phyloP scores from a whole-genome alignment of 2,329 filamentous ascomycete species.

The Apiospora saccharicola region DNA sequence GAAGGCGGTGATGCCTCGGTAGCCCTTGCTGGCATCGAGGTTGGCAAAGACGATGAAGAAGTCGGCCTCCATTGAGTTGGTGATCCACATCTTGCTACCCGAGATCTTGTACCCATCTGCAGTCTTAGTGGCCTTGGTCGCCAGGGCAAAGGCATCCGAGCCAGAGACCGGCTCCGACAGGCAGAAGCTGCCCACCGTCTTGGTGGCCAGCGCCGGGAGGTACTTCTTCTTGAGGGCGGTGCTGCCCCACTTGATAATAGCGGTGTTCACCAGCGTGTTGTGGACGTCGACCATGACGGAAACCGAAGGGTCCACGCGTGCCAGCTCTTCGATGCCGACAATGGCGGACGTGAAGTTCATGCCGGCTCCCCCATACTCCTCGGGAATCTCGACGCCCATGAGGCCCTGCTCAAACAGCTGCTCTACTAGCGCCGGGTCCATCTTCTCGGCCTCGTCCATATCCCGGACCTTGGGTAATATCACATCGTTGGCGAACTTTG shows the following conservation, averaged over 20 bases:
- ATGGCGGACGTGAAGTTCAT: constrained; percentile 99
- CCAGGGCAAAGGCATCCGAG: constrained; percentile 93
- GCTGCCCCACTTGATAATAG: constrained; percentile 84
- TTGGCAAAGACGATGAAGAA: constrained; percentile 99
- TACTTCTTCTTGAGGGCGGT: constrained; percentile 81
- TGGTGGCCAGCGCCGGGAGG: constrained; percentile 87
- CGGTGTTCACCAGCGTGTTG: constrained; percentile 97
- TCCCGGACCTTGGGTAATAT: constrained; percentile 91
- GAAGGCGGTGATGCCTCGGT: constrained; percentile 97
- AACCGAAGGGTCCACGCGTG: constrained; percentile 91
- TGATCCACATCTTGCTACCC: constrained; percentile 99
- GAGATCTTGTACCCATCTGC: constrained; percentile 84
- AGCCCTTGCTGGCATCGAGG: constrained; percentile 88
- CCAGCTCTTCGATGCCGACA: constrained; percentile 95
- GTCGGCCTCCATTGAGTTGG: constrained; percentile 90
- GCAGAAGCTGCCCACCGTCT: constrained; percentile 92
- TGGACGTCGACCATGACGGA: constrained; percentile 96
- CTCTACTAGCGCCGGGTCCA: constrained; percentile 89
- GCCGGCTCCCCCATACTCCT: constrained; percentile 93
- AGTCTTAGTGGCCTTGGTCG: constrained; percentile 88
- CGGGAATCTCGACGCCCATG: constrained; percentile 97
- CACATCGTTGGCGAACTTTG: constrained; percentile 88
- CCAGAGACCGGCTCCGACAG: constrained; percentile 92
- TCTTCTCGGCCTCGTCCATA: constrained; percentile 96
- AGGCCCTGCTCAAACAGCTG: constrained; percentile 96